A percentile compares a stretch with the other conserved stretches of the same genome.
Evolutionary conservation across 192 early-diverging fungal species (phyloP).

Genomic region (Coemansia sp.): DNA sequence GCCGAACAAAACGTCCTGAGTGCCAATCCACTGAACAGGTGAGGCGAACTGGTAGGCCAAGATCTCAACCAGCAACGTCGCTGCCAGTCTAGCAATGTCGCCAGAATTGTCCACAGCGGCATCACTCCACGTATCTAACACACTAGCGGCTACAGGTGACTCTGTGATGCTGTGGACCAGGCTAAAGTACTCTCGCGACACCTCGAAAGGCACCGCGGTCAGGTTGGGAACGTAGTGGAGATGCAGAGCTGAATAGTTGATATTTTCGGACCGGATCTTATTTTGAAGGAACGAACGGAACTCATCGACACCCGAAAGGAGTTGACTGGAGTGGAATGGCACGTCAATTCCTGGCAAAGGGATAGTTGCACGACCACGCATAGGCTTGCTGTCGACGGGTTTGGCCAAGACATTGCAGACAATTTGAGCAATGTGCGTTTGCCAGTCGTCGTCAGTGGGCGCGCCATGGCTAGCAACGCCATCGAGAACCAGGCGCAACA

Average conservation of each 20-base stretch:
- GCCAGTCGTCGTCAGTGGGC: conserved; percentile 78
- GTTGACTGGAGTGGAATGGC: conserved; percentile 86
- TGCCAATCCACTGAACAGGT: conserved; percentile 94
- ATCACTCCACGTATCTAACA: conserved; percentile 70
- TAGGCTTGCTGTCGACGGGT: conserved; percentile 64
- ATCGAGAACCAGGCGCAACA: conserved; percentile 79
- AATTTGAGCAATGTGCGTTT: conserved; percentile 72
- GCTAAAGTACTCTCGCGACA: conserved; percentile 77
- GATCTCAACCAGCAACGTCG: conserved; percentile 80
- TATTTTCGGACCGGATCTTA: conserved; percentile 71
- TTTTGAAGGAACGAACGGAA: conserved; percentile 85
- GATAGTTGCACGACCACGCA: conserved; percentile 85
- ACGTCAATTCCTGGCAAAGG: conserved; percentile 90
- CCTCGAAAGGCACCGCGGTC: conserved; percentile 86
- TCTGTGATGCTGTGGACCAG: conserved; percentile 69
- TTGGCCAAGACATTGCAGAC: conserved; percentile 65
- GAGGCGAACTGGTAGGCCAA: conserved; percentile 92
- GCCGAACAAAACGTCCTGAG: conserved; percentile 81
- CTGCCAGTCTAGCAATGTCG: conserved; percentile 71
- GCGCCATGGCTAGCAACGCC: conserved; percentile 68
- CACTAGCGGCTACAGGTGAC: conserved; percentile 66
- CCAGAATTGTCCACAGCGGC: conserved; percentile 52
- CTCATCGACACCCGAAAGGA: conserved; percentile 75
- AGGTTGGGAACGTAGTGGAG: conserved; percentile 94
- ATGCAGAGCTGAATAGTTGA: conserved; percentile 68